These are phyloP conservation scores for Globisporangium takayamanum DNA, from an alignment of 352 stramenopile species.

Conservation along the genomic window DNA sequence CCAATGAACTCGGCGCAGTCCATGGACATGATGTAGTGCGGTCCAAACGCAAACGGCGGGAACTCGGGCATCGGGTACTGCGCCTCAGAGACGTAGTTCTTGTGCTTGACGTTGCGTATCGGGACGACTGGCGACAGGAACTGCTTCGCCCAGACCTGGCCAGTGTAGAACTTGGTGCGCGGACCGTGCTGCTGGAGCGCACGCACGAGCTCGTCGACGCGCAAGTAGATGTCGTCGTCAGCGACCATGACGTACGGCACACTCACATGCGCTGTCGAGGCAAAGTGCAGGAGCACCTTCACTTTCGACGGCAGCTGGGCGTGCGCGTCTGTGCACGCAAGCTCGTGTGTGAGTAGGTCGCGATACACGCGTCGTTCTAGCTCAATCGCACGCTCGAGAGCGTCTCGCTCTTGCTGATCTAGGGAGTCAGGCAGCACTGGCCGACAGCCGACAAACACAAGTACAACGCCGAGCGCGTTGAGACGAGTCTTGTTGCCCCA, in stretches of 20 bases:
- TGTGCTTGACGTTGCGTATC: constrained; percentile 15
- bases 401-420: constrained; percentile 5
- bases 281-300: constrained; percentile 30
- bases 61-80: constrained; percentile 27
- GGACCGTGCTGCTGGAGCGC: constrained; percentile 7
- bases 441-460: constrained; percentile 36
- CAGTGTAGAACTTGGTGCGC: constrained; percentile 18
- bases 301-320: constrained; percentile 26
- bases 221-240: constrained; percentile 54
- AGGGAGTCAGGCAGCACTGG: constrained; percentile 6
- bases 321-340: constrained; percentile 39
- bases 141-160: constrained; percentile 32
- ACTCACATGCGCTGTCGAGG: constrained; percentile 3
- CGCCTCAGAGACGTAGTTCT: constrained; percentile 27
- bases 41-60: no score
- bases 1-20: no score
- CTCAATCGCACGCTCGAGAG: constrained; percentile 10
- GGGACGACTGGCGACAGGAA: constrained; percentile 18
- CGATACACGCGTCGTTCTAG: constrained; percentile 26
- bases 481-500: constrained; percentile 23
- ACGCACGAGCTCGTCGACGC: constrained; percentile 19
- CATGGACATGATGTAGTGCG: no score
- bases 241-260: constrained; percentile 44
- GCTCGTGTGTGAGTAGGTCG: constrained; percentile 31
- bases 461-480: constrained; percentile 11